Evolutionary conservation across 2,329 filamentous ascomycete species (phyloP).

Genomic region (Plectosphaerella cucumerina): DNA sequence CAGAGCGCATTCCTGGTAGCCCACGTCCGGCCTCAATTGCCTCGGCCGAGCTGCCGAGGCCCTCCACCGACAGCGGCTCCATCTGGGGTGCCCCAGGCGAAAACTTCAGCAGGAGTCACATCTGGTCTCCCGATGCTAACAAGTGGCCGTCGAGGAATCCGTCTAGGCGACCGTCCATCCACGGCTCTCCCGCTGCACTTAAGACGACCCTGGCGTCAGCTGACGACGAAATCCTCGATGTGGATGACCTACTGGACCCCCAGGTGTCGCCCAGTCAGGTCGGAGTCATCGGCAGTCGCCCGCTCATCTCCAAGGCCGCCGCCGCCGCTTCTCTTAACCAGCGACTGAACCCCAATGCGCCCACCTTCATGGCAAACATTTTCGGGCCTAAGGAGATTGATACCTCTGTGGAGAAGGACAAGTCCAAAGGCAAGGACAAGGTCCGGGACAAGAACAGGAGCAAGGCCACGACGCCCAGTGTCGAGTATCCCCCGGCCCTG

Average conservation of each 20-base stretch:
- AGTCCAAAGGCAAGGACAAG: conserved; percentile 6
- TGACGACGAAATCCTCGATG: conserved; percentile 60
- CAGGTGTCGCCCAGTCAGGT: conserved; percentile 53
- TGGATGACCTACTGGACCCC: conserved; percentile 49
- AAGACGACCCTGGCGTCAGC: conserved; percentile 59
- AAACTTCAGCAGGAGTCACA: conserved; percentile 40
- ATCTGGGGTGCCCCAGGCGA: conserved; percentile 63
- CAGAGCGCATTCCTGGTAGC: conserved; percentile 52
- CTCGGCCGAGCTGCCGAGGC: conserved; percentile 67
- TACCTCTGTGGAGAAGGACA: not conserved
- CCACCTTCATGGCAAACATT: conserved; percentile 76
- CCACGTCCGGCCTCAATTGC: conserved; percentile 67
- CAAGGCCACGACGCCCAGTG: conserved; percentile 30
- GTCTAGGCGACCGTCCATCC: conserved; percentile 76
- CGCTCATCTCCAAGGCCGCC: conserved; percentile 35
- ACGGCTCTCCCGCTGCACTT: conserved; percentile 65
- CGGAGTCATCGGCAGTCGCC: conserved; percentile 74
- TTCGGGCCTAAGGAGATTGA: conserved; percentile 41
- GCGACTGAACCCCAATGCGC: conserved; percentile 81
- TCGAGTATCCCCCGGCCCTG: conserved; percentile 30
- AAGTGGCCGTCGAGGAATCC: conserved; percentile 59
- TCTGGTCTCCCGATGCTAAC: conserved; percentile 61
- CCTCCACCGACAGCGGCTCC: conserved; percentile 73
- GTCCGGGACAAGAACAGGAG: conserved; percentile 31
- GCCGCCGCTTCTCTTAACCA: conserved; percentile 40